Percentiles rank a stretch among this genome's conserved stretches.
These are phyloP conservation scores for Melastoma malabathricum DNA, from an alignment of 345 rosid species.

Conservation along the genomic window DNA sequence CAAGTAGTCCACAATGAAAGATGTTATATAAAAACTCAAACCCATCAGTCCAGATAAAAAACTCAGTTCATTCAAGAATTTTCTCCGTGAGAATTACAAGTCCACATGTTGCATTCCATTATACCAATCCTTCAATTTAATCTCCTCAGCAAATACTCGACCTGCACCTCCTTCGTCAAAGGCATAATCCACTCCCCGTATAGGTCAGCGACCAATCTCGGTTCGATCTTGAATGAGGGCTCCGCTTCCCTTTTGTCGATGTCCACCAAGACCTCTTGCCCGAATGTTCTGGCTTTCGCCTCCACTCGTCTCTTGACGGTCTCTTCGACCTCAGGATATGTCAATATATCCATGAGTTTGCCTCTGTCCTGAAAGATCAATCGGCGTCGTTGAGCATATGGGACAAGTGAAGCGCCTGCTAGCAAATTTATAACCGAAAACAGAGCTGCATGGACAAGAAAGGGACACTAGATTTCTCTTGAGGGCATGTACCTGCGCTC, in stretches of 20 bases:
- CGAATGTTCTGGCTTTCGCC: constrained; percentile 25
- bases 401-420: neutral
- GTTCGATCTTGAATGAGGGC: constrained; percentile 26
- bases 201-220: constrained; percentile 25
- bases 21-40: too few relatives aligned
- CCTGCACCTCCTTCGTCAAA: constrained; percentile 37
- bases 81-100: too few relatives aligned
- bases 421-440: neutral
- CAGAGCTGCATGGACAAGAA: neutral
- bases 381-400: too few relatives aligned
- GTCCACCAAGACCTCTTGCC: constrained; percentile 18
- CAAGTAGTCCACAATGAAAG: too few relatives aligned
- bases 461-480: neutral
- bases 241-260: constrained; percentile 6
- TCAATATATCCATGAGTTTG: constrained; percentile 25
- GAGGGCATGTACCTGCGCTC: constrained; percentile 38
- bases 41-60: too few relatives aligned
- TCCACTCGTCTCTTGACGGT: constrained; percentile 27
- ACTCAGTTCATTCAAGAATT: too few relatives aligned
- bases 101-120: too few relatives aligned
- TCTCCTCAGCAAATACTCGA: constrained; percentile 30
- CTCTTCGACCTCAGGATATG: constrained; percentile 24
- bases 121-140: constrained; percentile 12
- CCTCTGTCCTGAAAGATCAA: constrained; percentile 16
- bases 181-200: constrained; percentile 44